Evolutionary conservation across 176 grass and related monocot species (phyloP).

Genomic region (Luzula sylvatica): DNA sequence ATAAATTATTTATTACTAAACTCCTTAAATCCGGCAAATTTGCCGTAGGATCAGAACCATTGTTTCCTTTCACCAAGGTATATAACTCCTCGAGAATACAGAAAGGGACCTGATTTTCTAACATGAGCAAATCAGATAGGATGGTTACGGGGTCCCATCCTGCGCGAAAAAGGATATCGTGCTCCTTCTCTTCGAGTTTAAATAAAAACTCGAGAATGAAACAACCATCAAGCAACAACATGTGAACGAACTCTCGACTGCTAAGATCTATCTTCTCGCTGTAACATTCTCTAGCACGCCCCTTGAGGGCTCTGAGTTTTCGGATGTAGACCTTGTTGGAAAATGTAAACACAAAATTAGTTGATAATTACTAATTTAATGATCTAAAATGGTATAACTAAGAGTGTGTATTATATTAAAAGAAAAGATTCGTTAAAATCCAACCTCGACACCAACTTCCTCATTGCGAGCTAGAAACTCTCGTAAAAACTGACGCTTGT

Average conservation of each 20-base stretch:
- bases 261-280: background rate
- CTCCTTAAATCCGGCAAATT: background rate
- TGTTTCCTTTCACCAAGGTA: background rate
- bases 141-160: background rate
- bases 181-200: background rate
- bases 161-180: background rate
- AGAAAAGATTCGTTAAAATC: too few relatives aligned
- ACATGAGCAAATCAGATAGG: constrained; percentile 23
- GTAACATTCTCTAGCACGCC: background rate
- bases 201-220: constrained; percentile 12
- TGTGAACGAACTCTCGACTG: background rate
- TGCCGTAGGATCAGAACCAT: too few relatives aligned
- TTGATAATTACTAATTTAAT: too few relatives aligned
- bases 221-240: constrained; percentile 12
- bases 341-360: too few relatives aligned
- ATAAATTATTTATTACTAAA: constrained; percentile 7
- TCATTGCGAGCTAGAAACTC: background rate
- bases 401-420: too few relatives aligned
- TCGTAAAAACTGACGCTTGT: background rate
- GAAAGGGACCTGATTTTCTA: constrained; percentile 50
- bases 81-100: constrained; percentile 2
- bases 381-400: too few relatives aligned
- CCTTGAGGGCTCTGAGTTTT: background rate
- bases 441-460: background rate
- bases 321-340: background rate